These are phyloP conservation scores for Cyamopsis tetragonoloba DNA, from an alignment of 306 rosid genomes.

Conservation along the genomic window DNA sequence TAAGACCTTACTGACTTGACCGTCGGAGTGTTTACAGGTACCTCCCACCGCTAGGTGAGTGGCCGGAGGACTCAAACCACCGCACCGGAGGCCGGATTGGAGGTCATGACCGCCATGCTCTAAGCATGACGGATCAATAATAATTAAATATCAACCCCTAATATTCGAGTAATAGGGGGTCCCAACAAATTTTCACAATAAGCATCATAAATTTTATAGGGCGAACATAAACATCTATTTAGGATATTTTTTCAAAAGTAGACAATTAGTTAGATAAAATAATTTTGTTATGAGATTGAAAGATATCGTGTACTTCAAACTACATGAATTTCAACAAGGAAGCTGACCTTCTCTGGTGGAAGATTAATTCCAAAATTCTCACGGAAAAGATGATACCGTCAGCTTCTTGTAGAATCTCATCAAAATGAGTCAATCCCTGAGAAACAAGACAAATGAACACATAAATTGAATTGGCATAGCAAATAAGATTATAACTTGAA, in stretches of 20 bases:
- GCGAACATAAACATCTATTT: not conserved
- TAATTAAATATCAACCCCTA: no score
- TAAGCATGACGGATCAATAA: no score
- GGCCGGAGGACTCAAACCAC: no score
- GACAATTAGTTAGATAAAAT: not conserved
- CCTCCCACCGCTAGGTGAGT: no score
- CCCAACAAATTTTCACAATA: no score
- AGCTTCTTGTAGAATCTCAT: conserved; percentile 91
- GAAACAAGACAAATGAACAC: not conserved
- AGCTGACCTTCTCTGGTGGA: conserved; percentile 90
- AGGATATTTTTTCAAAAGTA: not conserved
- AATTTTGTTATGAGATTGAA: not conserved
- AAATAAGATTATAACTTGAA: conserved; percentile 1
- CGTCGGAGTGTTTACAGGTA: no score
- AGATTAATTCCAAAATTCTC: conserved; percentile 95
- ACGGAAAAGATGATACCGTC: conserved; percentile 87
- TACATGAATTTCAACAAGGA: conserved; percentile 1
- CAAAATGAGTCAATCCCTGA: conserved; percentile 90
- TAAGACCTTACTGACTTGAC: no score
- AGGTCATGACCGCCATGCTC: no score
- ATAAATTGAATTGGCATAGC: conserved; percentile 2
- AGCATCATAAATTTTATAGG: not conserved
- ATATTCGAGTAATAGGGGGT: no score
- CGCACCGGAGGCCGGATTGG: no score
- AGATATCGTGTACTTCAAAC: conserved; percentile 1